Conservation (phyloP, 2,329 filamentous ascomycete species). For the Nemania sp. region DNA sequence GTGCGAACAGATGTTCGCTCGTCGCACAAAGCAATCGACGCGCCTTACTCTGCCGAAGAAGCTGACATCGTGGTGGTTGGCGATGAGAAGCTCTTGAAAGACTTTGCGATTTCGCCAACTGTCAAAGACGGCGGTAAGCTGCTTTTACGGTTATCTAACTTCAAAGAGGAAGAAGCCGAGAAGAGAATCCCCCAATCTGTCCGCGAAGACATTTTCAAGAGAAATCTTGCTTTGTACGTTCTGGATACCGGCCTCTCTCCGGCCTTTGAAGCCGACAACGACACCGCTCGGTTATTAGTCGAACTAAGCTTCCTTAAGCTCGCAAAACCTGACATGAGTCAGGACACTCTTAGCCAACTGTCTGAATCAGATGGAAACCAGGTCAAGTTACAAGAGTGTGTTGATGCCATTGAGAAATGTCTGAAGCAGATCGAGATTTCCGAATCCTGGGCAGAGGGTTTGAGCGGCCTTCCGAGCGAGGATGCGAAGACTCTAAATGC, state of each 20-base stretch:
- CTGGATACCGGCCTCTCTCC: conserved; percentile 72
- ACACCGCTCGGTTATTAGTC: conserved; percentile 66
- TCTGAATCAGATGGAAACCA: conserved; percentile 58
- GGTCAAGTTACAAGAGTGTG: conserved; percentile 55
- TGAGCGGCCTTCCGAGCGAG: conserved; percentile 57
- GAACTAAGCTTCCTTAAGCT: conserved; percentile 84
- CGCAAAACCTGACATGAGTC: conserved; percentile 67
- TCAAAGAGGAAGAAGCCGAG: conserved; percentile 88
- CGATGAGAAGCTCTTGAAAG: conserved; percentile 76
- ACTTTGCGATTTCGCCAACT: conserved; percentile 72
- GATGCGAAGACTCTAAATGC: conserved; percentile 68
- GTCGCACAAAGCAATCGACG: conserved; percentile 80
- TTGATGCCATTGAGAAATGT: conserved; percentile 69
- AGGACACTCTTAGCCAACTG: conserved; percentile 68
- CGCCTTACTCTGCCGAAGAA: conserved; percentile 76
- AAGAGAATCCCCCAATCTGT: conserved; percentile 76
- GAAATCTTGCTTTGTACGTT: conserved; percentile 71
- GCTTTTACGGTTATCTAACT: conserved; percentile 73
- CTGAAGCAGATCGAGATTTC: conserved; percentile 76
- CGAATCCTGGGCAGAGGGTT: conserved; percentile 75
- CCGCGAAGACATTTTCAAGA: conserved; percentile 71
- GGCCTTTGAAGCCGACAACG: conserved; percentile 66
- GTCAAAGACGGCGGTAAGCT: conserved; percentile 73
- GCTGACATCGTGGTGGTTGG: conserved; percentile 81
- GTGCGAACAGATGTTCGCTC: conserved; percentile 83